Evolutionary conservation across 2,329 filamentous ascomycete species (phyloP).

Genomic region (Dactylellina leptospora): DNA sequence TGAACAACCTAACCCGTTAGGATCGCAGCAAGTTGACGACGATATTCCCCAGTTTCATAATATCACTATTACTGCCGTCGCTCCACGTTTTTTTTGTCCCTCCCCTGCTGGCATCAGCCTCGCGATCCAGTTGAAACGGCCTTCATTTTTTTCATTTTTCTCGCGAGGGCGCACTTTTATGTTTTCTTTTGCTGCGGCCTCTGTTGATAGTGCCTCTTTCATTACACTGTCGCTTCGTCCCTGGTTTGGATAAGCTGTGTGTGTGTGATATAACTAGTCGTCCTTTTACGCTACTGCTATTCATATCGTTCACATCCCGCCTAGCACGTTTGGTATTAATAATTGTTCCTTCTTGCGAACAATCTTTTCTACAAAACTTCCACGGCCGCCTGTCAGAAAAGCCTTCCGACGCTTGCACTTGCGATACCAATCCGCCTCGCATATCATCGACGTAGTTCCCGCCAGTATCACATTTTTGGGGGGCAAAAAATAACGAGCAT

Average conservation of each 20-base stretch:
- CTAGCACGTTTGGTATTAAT: slow-evolving; percentile 10
- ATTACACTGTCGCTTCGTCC: slow-evolving; percentile 20
- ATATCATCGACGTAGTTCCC: slow-evolving; percentile 15
- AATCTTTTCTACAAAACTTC: not conserved
- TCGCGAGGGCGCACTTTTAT: slow-evolving; percentile 24
- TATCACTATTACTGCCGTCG: slow-evolving; percentile 14
- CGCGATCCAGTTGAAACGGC: slow-evolving; percentile 49
- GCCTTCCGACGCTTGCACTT: not conserved
- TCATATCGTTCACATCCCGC: not conserved
- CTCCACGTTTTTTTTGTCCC: slow-evolving; percentile 38
- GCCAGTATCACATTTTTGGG: slow-evolving; percentile 4
- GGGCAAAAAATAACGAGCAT: slow-evolving; percentile 26
- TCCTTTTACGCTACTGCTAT: not conserved
- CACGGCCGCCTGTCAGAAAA: not conserved
- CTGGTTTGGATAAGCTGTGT: slow-evolving; percentile 46
- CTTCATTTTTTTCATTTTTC: slow-evolving; percentile 5
- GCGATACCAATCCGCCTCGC: not conserved
- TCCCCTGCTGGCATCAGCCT: slow-evolving; percentile 30
- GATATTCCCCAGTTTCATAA: slow-evolving; percentile 20
- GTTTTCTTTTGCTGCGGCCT: slow-evolving; percentile 25
- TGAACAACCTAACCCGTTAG: not conserved
- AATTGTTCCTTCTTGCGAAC: slow-evolving; percentile 15
- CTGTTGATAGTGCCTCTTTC: slow-evolving; percentile 15
- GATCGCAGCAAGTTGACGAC: not conserved
- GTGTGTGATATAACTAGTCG: slow-evolving; percentile 33